These are phyloP conservation scores for Saccharomyces eubayanus DNA, from an alignment of 805 yeast genomes.

Conservation along the genomic window DNA sequence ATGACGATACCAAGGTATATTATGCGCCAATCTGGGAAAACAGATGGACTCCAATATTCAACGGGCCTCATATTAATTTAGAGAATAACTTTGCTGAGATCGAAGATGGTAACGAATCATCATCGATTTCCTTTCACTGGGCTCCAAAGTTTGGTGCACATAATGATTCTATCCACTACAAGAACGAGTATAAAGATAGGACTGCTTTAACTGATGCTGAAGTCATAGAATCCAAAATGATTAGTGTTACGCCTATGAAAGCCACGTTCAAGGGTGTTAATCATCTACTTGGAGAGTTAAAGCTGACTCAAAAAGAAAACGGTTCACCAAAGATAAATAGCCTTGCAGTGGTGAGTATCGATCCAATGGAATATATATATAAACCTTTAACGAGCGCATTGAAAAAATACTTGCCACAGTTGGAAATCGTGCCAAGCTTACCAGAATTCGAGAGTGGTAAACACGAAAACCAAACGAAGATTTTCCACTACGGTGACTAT, in stretches of 20 bases:
- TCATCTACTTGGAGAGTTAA: conserved; percentile 17
- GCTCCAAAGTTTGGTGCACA: conserved; percentile 62
- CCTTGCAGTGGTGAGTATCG: conserved; percentile 27
- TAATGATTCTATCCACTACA: conserved; percentile 20
- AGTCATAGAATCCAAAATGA: conserved; percentile 53
- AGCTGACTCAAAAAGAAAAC: not conserved
- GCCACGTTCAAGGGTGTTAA: conserved; percentile 48
- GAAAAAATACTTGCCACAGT: conserved; percentile 27
- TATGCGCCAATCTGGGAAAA: conserved; percentile 79
- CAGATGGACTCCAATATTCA: conserved; percentile 65
- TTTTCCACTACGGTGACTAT: conserved; percentile 81
- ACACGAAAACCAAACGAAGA: conserved; percentile 20
- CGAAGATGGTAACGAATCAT: conserved; percentile 39
- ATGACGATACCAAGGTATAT: conserved; percentile 49
- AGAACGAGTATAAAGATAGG: conserved; percentile 14
- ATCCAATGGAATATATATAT: conserved; percentile 35
- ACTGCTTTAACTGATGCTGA: conserved; percentile 48
- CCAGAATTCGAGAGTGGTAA: conserved; percentile 4
- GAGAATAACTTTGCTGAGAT: conserved; percentile 33
- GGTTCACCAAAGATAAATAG: conserved; percentile 3
- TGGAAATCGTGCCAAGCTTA: conserved; percentile 26
- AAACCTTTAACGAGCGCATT: conserved; percentile 32
- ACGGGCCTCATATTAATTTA: conserved; percentile 14
- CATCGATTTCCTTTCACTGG: conserved; percentile 61
- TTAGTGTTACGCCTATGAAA: conserved; percentile 62